A percentile compares a stretch with the other conserved stretches of the same genome.
phyloP scores from a whole-genome alignment of 108 stramenopile species.

The Skeletonema costatum region DNA sequence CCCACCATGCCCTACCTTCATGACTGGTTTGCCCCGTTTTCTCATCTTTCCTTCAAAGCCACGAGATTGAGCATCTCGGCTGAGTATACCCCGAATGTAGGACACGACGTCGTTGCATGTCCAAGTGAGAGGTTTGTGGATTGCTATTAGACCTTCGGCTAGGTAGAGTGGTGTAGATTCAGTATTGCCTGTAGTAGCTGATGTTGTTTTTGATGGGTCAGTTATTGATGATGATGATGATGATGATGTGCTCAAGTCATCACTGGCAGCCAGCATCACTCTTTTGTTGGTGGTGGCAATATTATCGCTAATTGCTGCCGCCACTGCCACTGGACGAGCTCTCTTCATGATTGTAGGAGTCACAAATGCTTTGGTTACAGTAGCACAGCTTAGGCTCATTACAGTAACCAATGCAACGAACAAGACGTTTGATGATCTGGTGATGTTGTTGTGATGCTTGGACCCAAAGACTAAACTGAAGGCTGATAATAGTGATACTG shows the following conservation, averaged over 20 bases:
- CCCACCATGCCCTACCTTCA: constrained; percentile 95
- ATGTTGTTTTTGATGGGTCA: neutral
- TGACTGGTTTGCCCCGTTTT: constrained; percentile 22
- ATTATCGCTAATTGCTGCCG: neutral
- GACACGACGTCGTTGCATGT: constrained; percentile 88
- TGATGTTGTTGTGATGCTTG: neutral
- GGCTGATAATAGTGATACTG: neutral
- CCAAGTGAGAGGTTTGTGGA: constrained; percentile 92
- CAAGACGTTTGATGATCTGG: neutral
- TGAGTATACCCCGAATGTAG: constrained; percentile 75
- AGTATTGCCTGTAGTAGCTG: neutral
- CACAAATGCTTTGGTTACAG: neutral
- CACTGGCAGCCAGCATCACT: neutral
- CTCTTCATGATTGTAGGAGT: neutral
- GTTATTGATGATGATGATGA: neutral
- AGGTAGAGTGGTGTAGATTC: constrained; percentile 53
- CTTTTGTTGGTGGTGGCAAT: neutral
- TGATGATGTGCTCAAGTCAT: neutral
- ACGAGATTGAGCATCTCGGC: constrained; percentile 67
- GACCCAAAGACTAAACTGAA: neutral
- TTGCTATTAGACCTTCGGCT: constrained; percentile 83
- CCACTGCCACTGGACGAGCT: neutral
- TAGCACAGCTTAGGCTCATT: neutral
- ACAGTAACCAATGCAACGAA: neutral
- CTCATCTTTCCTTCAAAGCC: constrained; percentile 43